These are phyloP conservation scores for Xerocomellus intermedius DNA, from an alignment of 768 basidiomycete species.

Conservation along the genomic window DNA sequence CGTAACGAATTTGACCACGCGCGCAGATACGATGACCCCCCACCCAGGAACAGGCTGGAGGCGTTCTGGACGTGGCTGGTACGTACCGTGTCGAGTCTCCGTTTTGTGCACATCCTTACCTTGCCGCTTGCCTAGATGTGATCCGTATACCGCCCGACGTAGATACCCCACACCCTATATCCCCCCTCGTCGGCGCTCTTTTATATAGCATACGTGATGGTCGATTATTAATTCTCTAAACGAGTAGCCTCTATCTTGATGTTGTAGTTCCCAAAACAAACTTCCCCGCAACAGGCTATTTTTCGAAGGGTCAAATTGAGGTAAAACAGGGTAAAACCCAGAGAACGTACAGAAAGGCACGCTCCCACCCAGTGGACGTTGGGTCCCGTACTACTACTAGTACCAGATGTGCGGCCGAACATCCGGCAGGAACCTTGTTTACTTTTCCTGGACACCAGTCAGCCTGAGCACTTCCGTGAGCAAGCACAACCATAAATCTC, in stretches of 20 bases:
- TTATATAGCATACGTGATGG: not conserved
- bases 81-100: not conserved
- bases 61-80: conserved; percentile 33
- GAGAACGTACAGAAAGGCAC: no score
- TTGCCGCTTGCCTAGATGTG: conserved; percentile 5
- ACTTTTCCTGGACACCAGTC: no score
- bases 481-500: no score
- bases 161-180: not conserved
- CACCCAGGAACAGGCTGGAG: conserved; percentile 25
- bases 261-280: not conserved
- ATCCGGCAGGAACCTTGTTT: no score
- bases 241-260: not conserved
- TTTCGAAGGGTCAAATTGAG: no score
- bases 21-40: conserved; percentile 28
- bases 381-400: no score
- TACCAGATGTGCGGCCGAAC: no score
- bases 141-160: not conserved
- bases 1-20: not conserved
- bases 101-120: not conserved
- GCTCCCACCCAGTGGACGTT: no score
- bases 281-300: no score
- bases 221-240: not conserved
- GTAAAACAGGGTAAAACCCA: no score
- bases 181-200: not conserved
- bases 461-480: no score